Percentiles rank a stretch among this genome's conserved stretches.
Evolutionary conservation across 352 stramenopile genomes (phyloP).

Genomic region (Pythium aquatile): DNA sequence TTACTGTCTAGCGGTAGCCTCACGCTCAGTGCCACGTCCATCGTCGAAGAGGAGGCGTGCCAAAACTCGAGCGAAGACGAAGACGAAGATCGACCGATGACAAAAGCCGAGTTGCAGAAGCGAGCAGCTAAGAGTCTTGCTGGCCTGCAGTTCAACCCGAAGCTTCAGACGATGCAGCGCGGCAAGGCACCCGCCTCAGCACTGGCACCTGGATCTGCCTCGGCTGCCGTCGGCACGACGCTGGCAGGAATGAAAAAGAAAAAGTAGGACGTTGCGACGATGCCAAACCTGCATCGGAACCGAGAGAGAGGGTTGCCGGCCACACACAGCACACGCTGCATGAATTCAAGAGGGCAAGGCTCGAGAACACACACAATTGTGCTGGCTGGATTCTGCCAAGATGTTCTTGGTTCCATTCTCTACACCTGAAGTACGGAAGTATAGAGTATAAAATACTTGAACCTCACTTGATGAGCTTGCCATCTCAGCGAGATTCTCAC

Average conservation of each 20-base stretch:
- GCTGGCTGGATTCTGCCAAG: too few species aligned
- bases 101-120: slow-evolving; percentile 58
- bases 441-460: too few species aligned
- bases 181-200: slow-evolving; percentile 1
- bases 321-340: too few species aligned
- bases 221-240: background rate
- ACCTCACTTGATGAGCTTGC: too few species aligned
- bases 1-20: slow-evolving; percentile 22
- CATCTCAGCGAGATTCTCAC: too few species aligned
- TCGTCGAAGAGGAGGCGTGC: slow-evolving; percentile 45
- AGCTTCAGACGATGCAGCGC: slow-evolving; percentile 30
- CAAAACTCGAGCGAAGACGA: slow-evolving; percentile 60
- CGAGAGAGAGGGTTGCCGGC: background rate
- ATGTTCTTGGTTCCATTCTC: too few species aligned
- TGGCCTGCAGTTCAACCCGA: slow-evolving; percentile 44
- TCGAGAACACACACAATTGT: too few species aligned
- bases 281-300: background rate
- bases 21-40: slow-evolving; percentile 26
- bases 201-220: background rate
- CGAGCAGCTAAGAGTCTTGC: slow-evolving; percentile 54
- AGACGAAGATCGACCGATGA: slow-evolving; percentile 60
- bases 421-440: too few species aligned
- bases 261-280: slow-evolving; percentile 19
- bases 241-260: slow-evolving; percentile 30
- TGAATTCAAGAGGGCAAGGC: too few species aligned